Evolutionary conservation across 805 yeast genomes (phyloP), one percentile per base, ranked within the genome.

Genomic region (Candida multigemmis): DNA sequence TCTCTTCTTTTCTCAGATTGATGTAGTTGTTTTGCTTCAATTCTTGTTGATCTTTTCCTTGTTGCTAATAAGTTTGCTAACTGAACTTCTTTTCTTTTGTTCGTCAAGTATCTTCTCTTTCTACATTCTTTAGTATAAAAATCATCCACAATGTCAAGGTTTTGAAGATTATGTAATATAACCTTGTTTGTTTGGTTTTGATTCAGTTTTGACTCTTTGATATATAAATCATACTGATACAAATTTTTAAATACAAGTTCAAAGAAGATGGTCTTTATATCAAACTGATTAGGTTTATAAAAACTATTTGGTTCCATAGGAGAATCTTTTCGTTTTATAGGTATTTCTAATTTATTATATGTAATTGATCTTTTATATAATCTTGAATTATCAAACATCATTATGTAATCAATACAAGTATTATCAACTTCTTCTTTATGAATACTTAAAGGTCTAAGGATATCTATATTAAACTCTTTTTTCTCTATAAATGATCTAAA

Each of bases 11-110:
- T 84, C 34, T 74, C 80, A 24, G 46, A 56, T 30, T 48, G 60
- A 26, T 55, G 65, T 33, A 52, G 55, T 35, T 71, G 75, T 41
- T 71, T 74, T 12, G 79, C 80, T 38, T 77, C 82, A 23, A 82
- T 50, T 50, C 91, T 65, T 2, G 85, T 72, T 0, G 89, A 80
- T 37, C 84, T 64, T 41, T 82, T 81, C 41, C 91, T 65, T 31
- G 80, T 71, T 4, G 75, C 75, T 42, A 82, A 51, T 29, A 82
- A 48, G 13, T 67, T 68, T 25, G 70, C 71, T 65, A 81, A 62
- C 36, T 79, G 76, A 24, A 70, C 65, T 30, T 77, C 83, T 44
- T 72, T 76, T 38, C 65, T 70, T 39, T 80, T 58, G 35, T 70
- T 71, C 16, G 67, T 45, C 11, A 74, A 56, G 32, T 64, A 65